phyloP scores from a whole-genome alignment of 495 filamentous ascomycete species.

The Pyrenula massariospora region DNA sequence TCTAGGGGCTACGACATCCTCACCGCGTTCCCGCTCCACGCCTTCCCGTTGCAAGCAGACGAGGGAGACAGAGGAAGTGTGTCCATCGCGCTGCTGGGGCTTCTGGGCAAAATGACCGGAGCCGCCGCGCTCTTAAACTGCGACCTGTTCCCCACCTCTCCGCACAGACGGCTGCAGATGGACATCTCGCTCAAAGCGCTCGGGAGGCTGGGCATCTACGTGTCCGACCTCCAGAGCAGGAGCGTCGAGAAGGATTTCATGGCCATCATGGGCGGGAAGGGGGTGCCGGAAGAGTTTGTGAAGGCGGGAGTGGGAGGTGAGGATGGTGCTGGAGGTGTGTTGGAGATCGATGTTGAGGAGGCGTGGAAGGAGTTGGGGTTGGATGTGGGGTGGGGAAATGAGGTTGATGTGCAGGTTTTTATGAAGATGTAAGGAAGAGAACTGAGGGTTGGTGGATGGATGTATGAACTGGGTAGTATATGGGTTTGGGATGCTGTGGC shows the following conservation, averaged over 20 bases:
- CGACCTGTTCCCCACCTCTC: conserved; percentile 41
- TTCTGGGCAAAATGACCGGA: conserved; percentile 84
- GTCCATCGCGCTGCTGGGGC: conserved; percentile 59
- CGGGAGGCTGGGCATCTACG: conserved; percentile 58
- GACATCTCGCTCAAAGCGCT: conserved; percentile 67
- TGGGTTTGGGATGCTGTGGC: too few species aligned
- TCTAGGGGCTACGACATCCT: conserved; percentile 71
- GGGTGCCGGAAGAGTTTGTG: conserved; percentile 62
- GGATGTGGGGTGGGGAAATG: conserved; percentile 70
- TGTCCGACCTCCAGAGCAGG: conserved; percentile 52
- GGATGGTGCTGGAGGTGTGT: conserved; percentile 28
- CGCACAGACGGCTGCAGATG: conserved; percentile 36
- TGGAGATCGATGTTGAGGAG: conserved; percentile 63
- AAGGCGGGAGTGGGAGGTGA: conserved; percentile 22
- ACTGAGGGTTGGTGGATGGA: too few species aligned
- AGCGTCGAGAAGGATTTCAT: conserved; percentile 58
- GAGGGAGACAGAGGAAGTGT: conserved; percentile 1
- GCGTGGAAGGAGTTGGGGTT: conserved; percentile 73
- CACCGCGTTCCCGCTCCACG: conserved; percentile 52
- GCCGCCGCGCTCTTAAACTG: conserved; percentile 59
- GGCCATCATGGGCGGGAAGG: conserved; percentile 57
- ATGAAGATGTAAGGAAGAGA: conserved; percentile 9
- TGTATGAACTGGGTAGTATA: too few species aligned
- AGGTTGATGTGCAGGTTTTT: conserved; percentile 61
- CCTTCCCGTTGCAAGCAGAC: conserved; percentile 28